phyloP scores from a whole-genome alignment of 2,329 filamentous ascomycete genomes.

The Pyrenophora graminea region DNA sequence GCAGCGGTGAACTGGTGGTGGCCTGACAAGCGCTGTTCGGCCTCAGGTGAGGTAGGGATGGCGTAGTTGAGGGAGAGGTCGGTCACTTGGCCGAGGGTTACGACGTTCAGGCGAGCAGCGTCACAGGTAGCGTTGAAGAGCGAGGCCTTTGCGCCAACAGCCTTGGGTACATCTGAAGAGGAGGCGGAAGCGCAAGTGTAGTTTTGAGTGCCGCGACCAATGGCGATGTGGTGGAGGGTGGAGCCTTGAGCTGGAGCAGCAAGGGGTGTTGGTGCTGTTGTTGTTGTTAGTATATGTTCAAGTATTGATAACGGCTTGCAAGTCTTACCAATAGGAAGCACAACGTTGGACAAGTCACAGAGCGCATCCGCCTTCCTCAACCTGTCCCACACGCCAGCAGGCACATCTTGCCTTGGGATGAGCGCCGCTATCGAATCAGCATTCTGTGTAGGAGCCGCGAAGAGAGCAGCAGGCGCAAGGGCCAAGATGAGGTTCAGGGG shows the following conservation, averaged over 20 bases:
- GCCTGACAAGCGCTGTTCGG: constrained; percentile 68
- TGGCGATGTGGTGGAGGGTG: constrained; percentile 73
- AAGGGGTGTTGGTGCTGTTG: constrained; percentile 60
- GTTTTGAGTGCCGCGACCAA: constrained; percentile 90
- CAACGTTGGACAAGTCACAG: constrained; percentile 36
- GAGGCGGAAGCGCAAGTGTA: constrained; percentile 76
- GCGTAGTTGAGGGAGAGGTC: constrained; percentile 70
- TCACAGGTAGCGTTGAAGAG: constrained; percentile 89
- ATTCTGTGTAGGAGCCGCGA: constrained; percentile 40
- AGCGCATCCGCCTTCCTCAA: constrained; percentile 28
- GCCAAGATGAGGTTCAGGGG: constrained; percentile 39
- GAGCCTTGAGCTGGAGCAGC: constrained; percentile 65
- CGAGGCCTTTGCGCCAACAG: constrained; percentile 75
- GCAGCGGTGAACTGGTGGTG: constrained; percentile 78
- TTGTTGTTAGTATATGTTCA: constrained; percentile 22
- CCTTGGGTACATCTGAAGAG: constrained; percentile 63
- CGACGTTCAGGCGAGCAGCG: constrained; percentile 61
- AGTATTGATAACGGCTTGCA: neutral
- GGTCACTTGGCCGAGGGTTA: constrained; percentile 67
- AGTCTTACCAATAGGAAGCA: constrained; percentile 40
- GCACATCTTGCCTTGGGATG: constrained; percentile 23
- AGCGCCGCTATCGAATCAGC: constrained; percentile 26
- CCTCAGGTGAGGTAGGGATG: constrained; percentile 50
- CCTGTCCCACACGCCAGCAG: constrained; percentile 23
- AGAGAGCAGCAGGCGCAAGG: constrained; percentile 37